A percentile compares a stretch with the other conserved stretches of the same genome.
phyloP scores from a whole-genome alignment of 2,329 filamentous ascomycete genomes.

The Orbilia oligospora region DNA sequence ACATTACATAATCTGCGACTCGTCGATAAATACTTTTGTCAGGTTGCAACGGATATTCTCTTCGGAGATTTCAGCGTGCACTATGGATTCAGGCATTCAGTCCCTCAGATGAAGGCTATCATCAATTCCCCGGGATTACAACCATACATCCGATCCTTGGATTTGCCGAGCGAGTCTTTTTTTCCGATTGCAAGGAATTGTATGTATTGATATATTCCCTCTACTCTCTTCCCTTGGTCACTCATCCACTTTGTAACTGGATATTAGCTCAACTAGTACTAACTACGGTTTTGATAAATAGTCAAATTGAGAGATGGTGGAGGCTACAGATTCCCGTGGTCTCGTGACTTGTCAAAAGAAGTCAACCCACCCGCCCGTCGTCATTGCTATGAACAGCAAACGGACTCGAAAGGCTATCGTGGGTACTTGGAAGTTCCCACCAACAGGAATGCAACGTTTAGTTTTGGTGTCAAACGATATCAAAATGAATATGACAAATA shows the following conservation, averaged over 20 bases:
- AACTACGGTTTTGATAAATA: background rate
- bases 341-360: background rate
- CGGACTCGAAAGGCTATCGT: background rate
- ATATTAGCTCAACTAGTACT: background rate
- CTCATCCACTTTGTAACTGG: background rate
- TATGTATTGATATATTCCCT: background rate
- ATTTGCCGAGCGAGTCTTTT: slow-evolving; percentile 12
- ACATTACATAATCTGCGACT: slow-evolving; percentile 9
- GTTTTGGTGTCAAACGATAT: background rate
- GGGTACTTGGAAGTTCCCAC: slow-evolving; percentile 12
- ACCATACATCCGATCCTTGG: slow-evolving; percentile 2
- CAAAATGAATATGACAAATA: slow-evolving; percentile 11
- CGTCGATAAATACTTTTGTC: slow-evolving; percentile 12
- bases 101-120: slow-evolving; percentile 7
- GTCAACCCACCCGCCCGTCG: background rate
- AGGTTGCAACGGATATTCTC: slow-evolving; percentile 1
- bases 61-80: slow-evolving; percentile 6
- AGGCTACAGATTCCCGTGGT: slow-evolving; percentile 6
- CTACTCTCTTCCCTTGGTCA: background rate
- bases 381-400: slow-evolving; percentile 22
- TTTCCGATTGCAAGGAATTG: slow-evolving; percentile 14
- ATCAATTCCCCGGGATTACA: background rate
- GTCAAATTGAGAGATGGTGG: background rate
- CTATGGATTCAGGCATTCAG: slow-evolving; percentile 10
- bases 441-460: background rate